phyloP scores from a whole-genome alignment of 257 asterid genomes.

The Datura wrightii region DNA sequence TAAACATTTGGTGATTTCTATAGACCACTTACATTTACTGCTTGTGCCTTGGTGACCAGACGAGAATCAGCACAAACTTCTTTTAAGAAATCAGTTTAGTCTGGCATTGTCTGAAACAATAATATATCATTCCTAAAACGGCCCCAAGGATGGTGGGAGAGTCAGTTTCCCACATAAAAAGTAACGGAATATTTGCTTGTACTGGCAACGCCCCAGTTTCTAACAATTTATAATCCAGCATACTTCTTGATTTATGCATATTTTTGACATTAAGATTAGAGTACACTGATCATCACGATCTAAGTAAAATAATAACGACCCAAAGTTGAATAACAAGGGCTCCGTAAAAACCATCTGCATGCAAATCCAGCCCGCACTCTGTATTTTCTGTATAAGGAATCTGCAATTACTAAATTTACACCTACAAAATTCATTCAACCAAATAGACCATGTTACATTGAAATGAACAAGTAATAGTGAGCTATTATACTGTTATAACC shows the following conservation, averaged over 20 bases:
- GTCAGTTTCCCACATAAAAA: background rate
- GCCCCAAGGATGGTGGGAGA: background rate
- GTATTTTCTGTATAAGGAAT: constrained; percentile 23
- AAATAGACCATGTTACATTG: constrained; percentile 17
- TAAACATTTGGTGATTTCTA: too few relatives aligned
- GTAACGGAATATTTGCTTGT: background rate
- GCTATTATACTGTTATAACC: background rate
- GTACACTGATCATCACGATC: background rate
- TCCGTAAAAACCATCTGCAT: background rate
- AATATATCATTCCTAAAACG: background rate
- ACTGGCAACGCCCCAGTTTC: accelerated
- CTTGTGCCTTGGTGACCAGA: background rate
- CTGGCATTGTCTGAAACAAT: background rate
- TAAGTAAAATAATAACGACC: background rate
- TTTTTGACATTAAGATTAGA: background rate
- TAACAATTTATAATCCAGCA: background rate
- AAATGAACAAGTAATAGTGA: constrained; percentile 23
- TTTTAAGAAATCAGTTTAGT: background rate
- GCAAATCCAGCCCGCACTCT: background rate
- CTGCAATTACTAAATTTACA: constrained; percentile 26
- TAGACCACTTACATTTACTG: background rate
- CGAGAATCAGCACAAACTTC: background rate
- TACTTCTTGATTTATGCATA: background rate
- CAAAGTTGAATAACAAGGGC: background rate
- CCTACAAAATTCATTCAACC: constrained; percentile 9